Evolutionary conservation across 2,329 filamentous ascomycete genomes (phyloP), one percentile per base, ranked within the genome.

Genomic region (Chaetomium sp.): DNA sequence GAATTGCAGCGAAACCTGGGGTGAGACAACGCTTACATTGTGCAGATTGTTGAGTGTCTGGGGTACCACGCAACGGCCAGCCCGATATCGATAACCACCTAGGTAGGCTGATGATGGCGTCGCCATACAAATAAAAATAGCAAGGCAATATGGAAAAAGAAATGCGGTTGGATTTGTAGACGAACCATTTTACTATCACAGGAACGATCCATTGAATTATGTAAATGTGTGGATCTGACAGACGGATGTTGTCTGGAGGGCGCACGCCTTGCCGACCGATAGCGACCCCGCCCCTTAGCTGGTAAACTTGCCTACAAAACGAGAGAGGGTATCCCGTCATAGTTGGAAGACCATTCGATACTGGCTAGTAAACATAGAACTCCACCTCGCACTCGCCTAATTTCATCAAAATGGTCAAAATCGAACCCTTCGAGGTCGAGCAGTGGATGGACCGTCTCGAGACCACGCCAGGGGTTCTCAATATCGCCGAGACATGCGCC

Each of bases 401-500:
- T 9, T 27, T 53, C 31, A 23, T 3, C 68, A 74, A 55, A 27
- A 78, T 78, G 76, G 75, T 78, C 66, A 75, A 82, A 57, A 83
- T 90, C 67, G 78, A 82, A 23, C 80, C 83, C 1, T 92, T 92
- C 72, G 83, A 85, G 19, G 90, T 95, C 9, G 92, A 96, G 78
- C 76, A 86, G 75, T 89, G 86, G 86, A 88, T 89, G 85, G 83
- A 87, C 75, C 77, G 79, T 62, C 86, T 86, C 68, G 84, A 88
- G 73, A 80, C 71, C 9, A 86, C 81, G 2, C 82, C 83, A 0
- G 81, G 80, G 5, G 82, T 84, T 2, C 74, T 88, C 75, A 93
- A 96, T 75, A 84, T 94, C 57, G 89, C 90, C 64, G 91, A 94
- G 76, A 94, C 91, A 0, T 94, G 91, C 73, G 89, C 86, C 63